phyloP scores from a whole-genome alignment of 2,329 filamentous ascomycete species.

The Pezicula rhizophila region DNA sequence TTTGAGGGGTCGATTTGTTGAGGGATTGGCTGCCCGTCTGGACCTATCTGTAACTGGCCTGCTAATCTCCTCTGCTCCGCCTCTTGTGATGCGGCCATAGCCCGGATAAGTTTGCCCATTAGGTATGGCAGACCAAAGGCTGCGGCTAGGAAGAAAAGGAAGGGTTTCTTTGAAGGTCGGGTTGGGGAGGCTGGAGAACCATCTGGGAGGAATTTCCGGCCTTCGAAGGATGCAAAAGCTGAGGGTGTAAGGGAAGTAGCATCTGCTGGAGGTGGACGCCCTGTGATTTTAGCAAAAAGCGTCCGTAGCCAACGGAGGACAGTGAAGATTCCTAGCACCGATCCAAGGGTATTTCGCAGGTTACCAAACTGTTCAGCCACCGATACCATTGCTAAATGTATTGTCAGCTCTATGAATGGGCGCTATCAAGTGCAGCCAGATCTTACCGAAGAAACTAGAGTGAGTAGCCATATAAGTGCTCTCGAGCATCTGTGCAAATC shows the following conservation, averaged over 20 bases:
- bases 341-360: conserved; percentile 86
- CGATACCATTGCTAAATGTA: conserved; percentile 77
- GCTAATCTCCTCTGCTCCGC: conserved; percentile 60
- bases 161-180: conserved; percentile 85
- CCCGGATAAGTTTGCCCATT: conserved; percentile 91
- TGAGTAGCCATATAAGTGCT: conserved; percentile 99
- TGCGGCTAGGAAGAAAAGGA: conserved; percentile 90
- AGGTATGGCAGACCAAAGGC: conserved; percentile 94
- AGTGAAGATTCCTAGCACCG: conserved; percentile 90
- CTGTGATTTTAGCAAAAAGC: conserved; percentile 85
- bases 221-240: conserved; percentile 85
- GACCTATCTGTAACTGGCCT: conserved; percentile 44
- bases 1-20: conserved; percentile 75
- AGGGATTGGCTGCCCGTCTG: conserved; percentile 37
- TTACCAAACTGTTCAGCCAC: conserved; percentile 97
- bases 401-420: conserved; percentile 14
- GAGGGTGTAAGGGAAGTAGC: conserved; percentile 82
- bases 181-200: conserved; percentile 54
- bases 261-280: conserved; percentile 81
- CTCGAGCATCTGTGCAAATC: conserved; percentile 98
- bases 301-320: conserved; percentile 92
- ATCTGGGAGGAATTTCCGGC: conserved; percentile 55
- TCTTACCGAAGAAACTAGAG: conserved; percentile 92
- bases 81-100: conserved; percentile 76
- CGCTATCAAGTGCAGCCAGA: conserved; percentile 4